Conservation (phyloP, 192 early-diverging fungal species). For the Podila epigama region DNA sequence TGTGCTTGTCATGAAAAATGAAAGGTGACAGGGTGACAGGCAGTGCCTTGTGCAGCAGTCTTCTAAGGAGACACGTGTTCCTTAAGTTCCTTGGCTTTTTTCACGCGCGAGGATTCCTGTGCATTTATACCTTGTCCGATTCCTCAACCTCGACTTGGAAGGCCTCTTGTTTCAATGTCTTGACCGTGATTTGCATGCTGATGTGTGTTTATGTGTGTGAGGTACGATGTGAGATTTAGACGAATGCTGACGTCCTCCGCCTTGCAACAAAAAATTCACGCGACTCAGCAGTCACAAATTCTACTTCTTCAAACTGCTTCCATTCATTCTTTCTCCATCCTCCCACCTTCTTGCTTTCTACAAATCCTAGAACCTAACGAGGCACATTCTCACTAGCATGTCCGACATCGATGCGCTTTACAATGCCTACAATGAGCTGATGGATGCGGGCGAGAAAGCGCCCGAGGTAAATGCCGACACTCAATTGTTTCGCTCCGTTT, state of each 20-base stretch:
- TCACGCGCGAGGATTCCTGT: not conserved
- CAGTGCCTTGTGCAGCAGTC: too few relatives aligned
- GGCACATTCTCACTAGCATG: constrained; percentile 11
- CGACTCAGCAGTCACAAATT: not conserved
- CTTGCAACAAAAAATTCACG: not conserved
- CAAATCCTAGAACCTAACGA: not conserved
- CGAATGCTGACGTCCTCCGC: not conserved
- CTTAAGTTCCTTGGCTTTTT: not conserved
- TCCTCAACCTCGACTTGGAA: constrained; percentile 83
- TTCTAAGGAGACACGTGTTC: too few relatives aligned
- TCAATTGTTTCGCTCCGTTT: too few relatives aligned
- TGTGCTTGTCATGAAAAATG: too few relatives aligned
- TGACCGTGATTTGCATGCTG: constrained; percentile 81
- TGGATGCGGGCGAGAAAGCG: constrained; percentile 37
- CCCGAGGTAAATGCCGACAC: constrained; percentile 36
- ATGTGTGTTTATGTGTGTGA: not conserved
- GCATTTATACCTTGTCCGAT: constrained; percentile 57
- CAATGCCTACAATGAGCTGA: constrained; percentile 47
- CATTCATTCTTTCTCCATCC: not conserved
- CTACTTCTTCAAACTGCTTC: not conserved
- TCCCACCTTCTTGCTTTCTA: not conserved
- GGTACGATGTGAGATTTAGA: not conserved
- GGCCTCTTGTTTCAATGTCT: constrained; percentile 89
- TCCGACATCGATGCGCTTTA: constrained; percentile 36
- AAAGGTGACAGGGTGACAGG: too few relatives aligned